Conservation (phyloP, 2,329 filamentous ascomycete genomes). For the Colletotrichum sp. region DNA sequence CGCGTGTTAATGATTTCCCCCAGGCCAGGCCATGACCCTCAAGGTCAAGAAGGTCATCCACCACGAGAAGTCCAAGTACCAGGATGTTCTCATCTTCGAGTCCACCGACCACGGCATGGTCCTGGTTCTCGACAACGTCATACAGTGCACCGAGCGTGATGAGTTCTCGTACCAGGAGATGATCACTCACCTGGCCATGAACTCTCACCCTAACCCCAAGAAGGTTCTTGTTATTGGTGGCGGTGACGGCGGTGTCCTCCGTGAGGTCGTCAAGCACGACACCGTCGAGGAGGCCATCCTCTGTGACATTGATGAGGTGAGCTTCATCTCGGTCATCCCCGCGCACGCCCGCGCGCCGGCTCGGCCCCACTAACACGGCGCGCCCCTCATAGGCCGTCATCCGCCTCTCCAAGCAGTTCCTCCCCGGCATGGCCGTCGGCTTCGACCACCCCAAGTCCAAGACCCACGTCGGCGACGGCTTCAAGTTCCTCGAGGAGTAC, state of each 20-base stretch:
- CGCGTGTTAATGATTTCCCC: not conserved
- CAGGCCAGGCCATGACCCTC: conserved; percentile 96
- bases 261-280: conserved; percentile 99
- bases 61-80: conserved; percentile 99
- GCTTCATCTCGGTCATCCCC: conserved; percentile 39
- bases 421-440: conserved; percentile 90
- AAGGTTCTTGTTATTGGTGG: conserved; percentile 98
- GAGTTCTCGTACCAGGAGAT: conserved; percentile 99
- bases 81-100: conserved; percentile 99
- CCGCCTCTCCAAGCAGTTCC: conserved; percentile 97
- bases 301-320: conserved; percentile 96
- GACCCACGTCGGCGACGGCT: conserved; percentile 93
- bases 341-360: not conserved
- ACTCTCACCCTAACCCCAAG: conserved; percentile 97
- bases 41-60: conserved; percentile 97
- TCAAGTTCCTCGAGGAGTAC: conserved; percentile 97
- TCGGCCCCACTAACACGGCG: not conserved
- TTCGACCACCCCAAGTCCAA: conserved; percentile 94
- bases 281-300: conserved; percentile 94
- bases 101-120: conserved; percentile 96
- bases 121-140: conserved; percentile 97
- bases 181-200: conserved; percentile 98
- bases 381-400: conserved; percentile 74
- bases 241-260: conserved; percentile 95
- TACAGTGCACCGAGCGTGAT: conserved; percentile 97